phyloP scores from a whole-genome alignment of 176 grass and related monocot genomes.

The Zea mays region Zm-B73-REFERENCE-NAM-5.0 NC_050105.1:110725501-110726000 shows the following conservation, averaged over 20 bases:
- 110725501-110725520: slow-evolving; percentile 18
- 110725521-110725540: background rate
- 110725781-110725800: background rate
- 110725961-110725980: no score
- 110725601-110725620: background rate
- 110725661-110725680: slow-evolving; percentile 40
- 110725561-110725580: no score
- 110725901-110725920: background rate
- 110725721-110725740: no score
- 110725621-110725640: slow-evolving; percentile 15
- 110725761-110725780: background rate
- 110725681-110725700: background rate
- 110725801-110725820: slow-evolving; percentile 2
- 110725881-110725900: no score
- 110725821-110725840: background rate
- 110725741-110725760: no score
- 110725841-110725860: background rate
- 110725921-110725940: background rate
- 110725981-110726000: no score
- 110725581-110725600: background rate
- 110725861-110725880: background rate
- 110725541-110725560: background rate
- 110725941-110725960: background rate
- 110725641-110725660: background rate
- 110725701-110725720: background rate